Percentiles rank a stretch among this genome's conserved stretches.
phyloP scores from a whole-genome alignment of 2,329 filamentous ascomycete genomes.

The Colletotrichum spinosum region DNA sequence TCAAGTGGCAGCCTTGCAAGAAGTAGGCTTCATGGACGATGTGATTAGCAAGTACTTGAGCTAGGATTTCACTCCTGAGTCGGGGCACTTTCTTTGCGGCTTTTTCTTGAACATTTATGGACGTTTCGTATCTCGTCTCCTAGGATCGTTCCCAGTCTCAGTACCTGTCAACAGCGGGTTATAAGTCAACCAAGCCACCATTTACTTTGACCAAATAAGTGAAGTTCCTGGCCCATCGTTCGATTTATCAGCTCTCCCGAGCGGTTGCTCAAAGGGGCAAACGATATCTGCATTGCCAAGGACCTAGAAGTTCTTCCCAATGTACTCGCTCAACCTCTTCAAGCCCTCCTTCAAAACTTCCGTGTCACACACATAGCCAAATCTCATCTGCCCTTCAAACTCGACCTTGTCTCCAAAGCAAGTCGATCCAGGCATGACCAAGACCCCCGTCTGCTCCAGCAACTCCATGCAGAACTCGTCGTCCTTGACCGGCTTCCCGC shows the following conservation, averaged over 20 bases:
- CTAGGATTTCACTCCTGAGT: background rate
- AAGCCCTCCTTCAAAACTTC: conserved; percentile 75
- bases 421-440: conserved; percentile 78
- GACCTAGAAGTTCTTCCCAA: conserved; percentile 39
- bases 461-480: conserved; percentile 76
- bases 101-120: conserved; percentile 2
- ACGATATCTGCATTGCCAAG: background rate
- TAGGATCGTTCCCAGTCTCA: background rate
- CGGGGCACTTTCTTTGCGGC: background rate
- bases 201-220: background rate
- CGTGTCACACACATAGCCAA: conserved; percentile 81
- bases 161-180: conserved; percentile 23
- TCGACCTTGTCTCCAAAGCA: conserved; percentile 77
- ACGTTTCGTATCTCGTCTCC: background rate
- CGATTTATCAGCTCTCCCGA: background rate
- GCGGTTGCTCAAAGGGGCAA: background rate
- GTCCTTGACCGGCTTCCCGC: conserved; percentile 74
- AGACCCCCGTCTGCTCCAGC: conserved; percentile 74
- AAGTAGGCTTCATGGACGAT: background rate
- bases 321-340: conserved; percentile 57
- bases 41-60: too few relatives aligned
- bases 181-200: conserved; percentile 47
- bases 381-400: conserved; percentile 79
- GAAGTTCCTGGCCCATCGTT: too few relatives aligned
- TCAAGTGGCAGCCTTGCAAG: conserved; percentile 45